A percentile compares a stretch with the other conserved stretches of the same genome.
Conservation (phyloP, 2,329 filamentous ascomycete species). For the Aaosphaeria pasadenensis region DNA sequence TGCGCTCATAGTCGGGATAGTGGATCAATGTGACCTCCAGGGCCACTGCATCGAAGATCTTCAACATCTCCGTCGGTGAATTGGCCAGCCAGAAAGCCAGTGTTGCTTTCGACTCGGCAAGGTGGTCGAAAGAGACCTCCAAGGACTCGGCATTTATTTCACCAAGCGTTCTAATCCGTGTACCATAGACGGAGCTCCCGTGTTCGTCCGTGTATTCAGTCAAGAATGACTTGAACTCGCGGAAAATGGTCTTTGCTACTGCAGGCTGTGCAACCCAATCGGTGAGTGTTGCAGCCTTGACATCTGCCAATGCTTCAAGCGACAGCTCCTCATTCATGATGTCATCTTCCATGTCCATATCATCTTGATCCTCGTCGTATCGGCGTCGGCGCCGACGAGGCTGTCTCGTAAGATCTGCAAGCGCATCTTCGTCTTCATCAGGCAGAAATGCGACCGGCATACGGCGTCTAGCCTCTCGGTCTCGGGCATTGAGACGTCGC, state of each 20-base stretch:
- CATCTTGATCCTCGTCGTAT: conserved; percentile 93
- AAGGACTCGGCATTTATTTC: conserved; percentile 95
- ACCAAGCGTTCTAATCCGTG: conserved; percentile 90
- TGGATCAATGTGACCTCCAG: conserved; percentile 95
- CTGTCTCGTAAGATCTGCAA: conserved; percentile 81
- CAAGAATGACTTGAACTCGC: conserved; percentile 96
- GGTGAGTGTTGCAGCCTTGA: conserved; percentile 88
- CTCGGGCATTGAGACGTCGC: conserved; percentile 68
- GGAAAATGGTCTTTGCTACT: conserved; percentile 88
- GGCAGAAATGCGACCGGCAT: conserved; percentile 72
- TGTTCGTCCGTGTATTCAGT: conserved; percentile 92
- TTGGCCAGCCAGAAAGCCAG: conserved; percentile 96
- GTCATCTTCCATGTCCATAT: conserved; percentile 82
- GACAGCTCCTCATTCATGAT: conserved; percentile 96
- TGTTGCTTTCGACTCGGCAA: conserved; percentile 86
- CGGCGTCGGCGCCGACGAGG: conserved; percentile 80
- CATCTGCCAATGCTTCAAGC: conserved; percentile 84
- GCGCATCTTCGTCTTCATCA: conserved; percentile 79
- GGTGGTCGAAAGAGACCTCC: conserved; percentile 92
- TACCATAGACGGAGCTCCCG: conserved; percentile 90
- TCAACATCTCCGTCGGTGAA: conserved; percentile 89
- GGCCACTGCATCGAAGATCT: conserved; percentile 93
- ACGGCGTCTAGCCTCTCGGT: conserved; percentile 64
- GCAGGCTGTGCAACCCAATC: conserved; percentile 92
- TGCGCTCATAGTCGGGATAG: conserved; percentile 96